Base-by-base conservation (phyloP, 202 grass and related monocot species). In the Bolboschoenoplectus hybrid region DNA sequence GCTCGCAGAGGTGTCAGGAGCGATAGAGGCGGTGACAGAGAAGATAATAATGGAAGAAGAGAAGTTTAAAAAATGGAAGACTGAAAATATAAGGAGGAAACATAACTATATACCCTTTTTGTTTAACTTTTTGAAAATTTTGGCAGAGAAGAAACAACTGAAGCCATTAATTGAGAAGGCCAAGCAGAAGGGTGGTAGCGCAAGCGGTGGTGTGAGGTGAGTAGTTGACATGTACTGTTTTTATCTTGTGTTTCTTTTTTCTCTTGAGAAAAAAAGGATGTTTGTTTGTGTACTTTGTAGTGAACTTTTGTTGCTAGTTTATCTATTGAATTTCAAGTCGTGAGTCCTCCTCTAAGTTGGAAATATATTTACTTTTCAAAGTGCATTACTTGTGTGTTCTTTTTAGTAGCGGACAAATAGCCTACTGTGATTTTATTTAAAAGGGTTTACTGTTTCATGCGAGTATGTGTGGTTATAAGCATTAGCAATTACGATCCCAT, bases 51-150 rank as follows among this genome's bases (percentile, higher is more conserved):
- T 94, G 90, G 97, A 99, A 84, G 97, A 94, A 75, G 97, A 99
- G 63, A 99, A 99, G 89, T 99, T 98, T 74, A 99, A 89, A 82
- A 97, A 99, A 86, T 99, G 97, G 97, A 94, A 92, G 82, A 90
- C 60, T 0, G 97, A 99, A 86, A 99, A 99, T 82, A 88, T 99
- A 3, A 64, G 97, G 72, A 92, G 93, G 90, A 99, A 99, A 85
- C 97, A 99, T 81, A 99, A 99, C 36, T 99, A 99, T 82, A 99
- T 99, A 65, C 97, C 97, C 1, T 99, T 99, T 87, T 81, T 99
- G 6, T 99, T 99, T 84, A 99, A 99, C 88, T 88, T 99, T 17
- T 66, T 99, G 82, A 99, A 99, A 88, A 86, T 92, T 87, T 92
- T 99, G 16, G 97, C 97, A 0, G 93, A 99, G 77, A 99, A 96